Base-by-base conservation (phyloP, 495 filamentous ascomycete species). In the Daldinia vernicosa region DNA sequence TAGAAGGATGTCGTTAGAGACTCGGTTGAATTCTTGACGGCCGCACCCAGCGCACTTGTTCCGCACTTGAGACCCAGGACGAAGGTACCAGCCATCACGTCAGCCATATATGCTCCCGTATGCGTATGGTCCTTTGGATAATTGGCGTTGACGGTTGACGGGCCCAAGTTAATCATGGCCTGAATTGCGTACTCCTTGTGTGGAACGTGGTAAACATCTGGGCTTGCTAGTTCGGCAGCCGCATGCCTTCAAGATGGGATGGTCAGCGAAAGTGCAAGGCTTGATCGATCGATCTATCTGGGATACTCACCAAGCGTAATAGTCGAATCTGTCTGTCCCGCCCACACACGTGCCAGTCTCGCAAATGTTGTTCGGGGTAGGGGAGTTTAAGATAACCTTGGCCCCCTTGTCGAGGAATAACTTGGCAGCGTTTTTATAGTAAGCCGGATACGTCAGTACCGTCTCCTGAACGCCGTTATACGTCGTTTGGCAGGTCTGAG, bases 61-160 rank as follows among this genome's bases (percentile, higher is more conserved):
- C 79, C 79, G 53, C 79, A 81, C 67, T 77, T 79, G 15, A 81
- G 69, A 6, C 79, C 79, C 22, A 81, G 47, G 11, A 79, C 78
- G 62, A 81, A 81, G 55, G 59, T 74, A 22, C 72, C 73, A 5
- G 83, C 81, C 66, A 89, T 85, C 1, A 85, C 79, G 57, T 83
- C 76, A 5, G 87, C 87, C 24, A 87, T 84, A 40, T 73, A 77
- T 0, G 84, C 69, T 56, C 81, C 85, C 17, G 88, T 89, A 78
- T 89, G 88, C 3, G 86, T 89, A 72, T 90, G 87, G 70, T 89
- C 88, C 24, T 81, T 80, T 0, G 86, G 86, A 65, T 82, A 90
- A 54, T 82, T 81, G 0, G 77, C 74, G 67, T 86, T 81, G 11
- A 88, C 84, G 1, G 78, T 80, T 3, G 72, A 58, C 22, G 58